phyloP scores from a whole-genome alignment of 495 filamentous ascomycete species.

The Penicillium verhagenii region DNA sequence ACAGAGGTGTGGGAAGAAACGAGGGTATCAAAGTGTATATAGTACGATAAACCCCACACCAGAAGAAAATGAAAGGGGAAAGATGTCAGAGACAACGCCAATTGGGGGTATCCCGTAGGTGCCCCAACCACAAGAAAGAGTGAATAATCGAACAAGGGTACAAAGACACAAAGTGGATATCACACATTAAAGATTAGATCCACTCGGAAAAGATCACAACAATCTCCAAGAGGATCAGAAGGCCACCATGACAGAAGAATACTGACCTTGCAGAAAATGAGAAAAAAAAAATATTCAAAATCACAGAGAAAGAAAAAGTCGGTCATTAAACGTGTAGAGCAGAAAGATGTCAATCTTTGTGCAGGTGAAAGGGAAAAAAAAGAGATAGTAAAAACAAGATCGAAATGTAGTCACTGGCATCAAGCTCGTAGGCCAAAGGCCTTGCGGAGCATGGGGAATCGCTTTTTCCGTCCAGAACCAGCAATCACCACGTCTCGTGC shows the following conservation, averaged over 20 bases:
- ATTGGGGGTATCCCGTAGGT: not conserved
- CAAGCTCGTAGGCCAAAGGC: slow-evolving; percentile 46
- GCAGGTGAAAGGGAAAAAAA: slow-evolving; percentile 6
- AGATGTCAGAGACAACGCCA: not conserved
- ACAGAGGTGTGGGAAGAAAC: slow-evolving; percentile 9
- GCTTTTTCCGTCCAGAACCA: slow-evolving; percentile 48
- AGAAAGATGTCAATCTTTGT: slow-evolving; percentile 6
- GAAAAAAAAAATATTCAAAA: slow-evolving; percentile 5
- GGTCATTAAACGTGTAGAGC: slow-evolving; percentile 19
- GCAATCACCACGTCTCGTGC: slow-evolving; percentile 38
- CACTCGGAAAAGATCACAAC: slow-evolving; percentile 8
- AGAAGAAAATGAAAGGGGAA: not conserved
- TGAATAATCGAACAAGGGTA: slow-evolving; percentile 5
- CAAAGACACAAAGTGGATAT: slow-evolving; percentile 15
- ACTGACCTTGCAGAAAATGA: not conserved
- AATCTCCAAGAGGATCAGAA: not conserved
- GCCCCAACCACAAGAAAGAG: not conserved
- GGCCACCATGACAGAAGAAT: not conserved
- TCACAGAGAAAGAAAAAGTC: slow-evolving; percentile 10
- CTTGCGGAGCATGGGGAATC: slow-evolving; percentile 48
- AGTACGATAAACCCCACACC: slow-evolving; percentile 3
- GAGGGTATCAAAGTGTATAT: slow-evolving; percentile 25
- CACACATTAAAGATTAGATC: slow-evolving; percentile 33
- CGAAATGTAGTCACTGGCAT: slow-evolving; percentile 8
- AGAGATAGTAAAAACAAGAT: not conserved